These are phyloP conservation scores for Penicillium soppii DNA, from an alignment of 495 filamentous ascomycete genomes.

Conservation along the genomic window DNA sequence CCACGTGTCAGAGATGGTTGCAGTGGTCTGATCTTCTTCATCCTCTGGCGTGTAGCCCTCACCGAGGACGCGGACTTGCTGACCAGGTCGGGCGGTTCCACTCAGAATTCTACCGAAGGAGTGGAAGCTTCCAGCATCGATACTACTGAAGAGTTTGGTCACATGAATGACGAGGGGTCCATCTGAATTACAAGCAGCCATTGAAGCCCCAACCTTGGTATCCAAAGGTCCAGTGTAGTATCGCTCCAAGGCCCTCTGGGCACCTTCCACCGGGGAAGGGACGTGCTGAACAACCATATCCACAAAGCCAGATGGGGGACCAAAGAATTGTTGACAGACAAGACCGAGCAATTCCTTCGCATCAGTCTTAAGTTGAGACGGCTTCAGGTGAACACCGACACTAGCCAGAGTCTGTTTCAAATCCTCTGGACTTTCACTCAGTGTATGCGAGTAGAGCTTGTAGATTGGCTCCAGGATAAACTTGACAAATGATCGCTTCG, in stretches of 20 bases:
- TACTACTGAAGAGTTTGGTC: slow-evolving; percentile 86
- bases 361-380: slow-evolving; percentile 84
- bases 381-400: slow-evolving; percentile 83
- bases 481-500: slow-evolving; percentile 87
- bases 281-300: slow-evolving; percentile 93
- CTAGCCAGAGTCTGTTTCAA: slow-evolving; percentile 76
- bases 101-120: slow-evolving; percentile 92
- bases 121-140: slow-evolving; percentile 84
- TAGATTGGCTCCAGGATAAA: slow-evolving; percentile 97
- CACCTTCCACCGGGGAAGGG: slow-evolving; percentile 81
- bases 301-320: slow-evolving; percentile 83
- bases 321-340: slow-evolving; percentile 95
- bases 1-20: slow-evolving; percentile 86
- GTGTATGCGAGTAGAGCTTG: slow-evolving; percentile 94
- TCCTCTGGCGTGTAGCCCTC: slow-evolving; percentile 97
- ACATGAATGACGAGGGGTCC: slow-evolving; percentile 88
- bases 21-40: slow-evolving; percentile 93
- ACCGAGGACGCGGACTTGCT: slow-evolving; percentile 86
- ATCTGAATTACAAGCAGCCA: slow-evolving; percentile 81
- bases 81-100: slow-evolving; percentile 78
- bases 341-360: slow-evolving; percentile 84
- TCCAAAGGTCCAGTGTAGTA: slow-evolving; percentile 98
- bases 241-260: slow-evolving; percentile 69
- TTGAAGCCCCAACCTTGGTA: slow-evolving; percentile 75
- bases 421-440: slow-evolving; percentile 86